Percentiles rank a stretch among this genome's conserved stretches.
Conservation (phyloP, 805 yeast species). For the Candida rishiriensis region DNA sequence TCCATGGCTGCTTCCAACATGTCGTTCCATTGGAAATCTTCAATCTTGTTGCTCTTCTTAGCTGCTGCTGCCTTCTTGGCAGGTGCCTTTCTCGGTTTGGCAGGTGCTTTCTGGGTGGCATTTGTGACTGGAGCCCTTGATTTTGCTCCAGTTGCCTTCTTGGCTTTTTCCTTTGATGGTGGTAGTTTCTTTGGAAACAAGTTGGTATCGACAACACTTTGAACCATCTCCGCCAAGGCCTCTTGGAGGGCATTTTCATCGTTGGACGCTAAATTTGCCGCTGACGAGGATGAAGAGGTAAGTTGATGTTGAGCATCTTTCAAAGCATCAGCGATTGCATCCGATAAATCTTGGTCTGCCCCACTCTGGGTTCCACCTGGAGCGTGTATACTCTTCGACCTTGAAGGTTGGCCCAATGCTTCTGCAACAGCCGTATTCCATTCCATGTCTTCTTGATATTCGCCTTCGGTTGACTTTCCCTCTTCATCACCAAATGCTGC, state of each 20-base stretch:
- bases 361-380: constrained; percentile 1
- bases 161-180: constrained; percentile 4
- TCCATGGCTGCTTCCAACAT: constrained; percentile 74
- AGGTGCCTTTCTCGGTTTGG: constrained; percentile 3
- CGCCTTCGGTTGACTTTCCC: constrained; percentile 4
- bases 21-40: constrained; percentile 54
- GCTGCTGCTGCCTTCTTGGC: not conserved
- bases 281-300: not conserved
- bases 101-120: constrained; percentile 3
- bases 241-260: constrained; percentile 40
- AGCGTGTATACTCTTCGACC: not conserved
- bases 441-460: constrained; percentile 9
- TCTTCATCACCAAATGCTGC: constrained; percentile 19
- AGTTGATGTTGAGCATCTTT: constrained; percentile 2
- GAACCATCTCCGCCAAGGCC: constrained; percentile 53
- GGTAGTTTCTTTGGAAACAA: constrained; percentile 8
- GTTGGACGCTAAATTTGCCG: constrained; percentile 2
- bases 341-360: constrained; percentile 15
- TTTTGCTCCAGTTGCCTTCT: not conserved
- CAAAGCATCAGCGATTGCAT: constrained; percentile 18
- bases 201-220: constrained; percentile 43
- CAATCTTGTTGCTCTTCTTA: constrained; percentile 38
- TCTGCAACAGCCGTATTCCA: constrained; percentile 22
- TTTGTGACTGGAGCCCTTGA: not conserved
- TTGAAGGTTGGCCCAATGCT: constrained; percentile 6